Base-by-base conservation (phyloP, 139 green algal species). In the Eudorina sp. region DNA sequence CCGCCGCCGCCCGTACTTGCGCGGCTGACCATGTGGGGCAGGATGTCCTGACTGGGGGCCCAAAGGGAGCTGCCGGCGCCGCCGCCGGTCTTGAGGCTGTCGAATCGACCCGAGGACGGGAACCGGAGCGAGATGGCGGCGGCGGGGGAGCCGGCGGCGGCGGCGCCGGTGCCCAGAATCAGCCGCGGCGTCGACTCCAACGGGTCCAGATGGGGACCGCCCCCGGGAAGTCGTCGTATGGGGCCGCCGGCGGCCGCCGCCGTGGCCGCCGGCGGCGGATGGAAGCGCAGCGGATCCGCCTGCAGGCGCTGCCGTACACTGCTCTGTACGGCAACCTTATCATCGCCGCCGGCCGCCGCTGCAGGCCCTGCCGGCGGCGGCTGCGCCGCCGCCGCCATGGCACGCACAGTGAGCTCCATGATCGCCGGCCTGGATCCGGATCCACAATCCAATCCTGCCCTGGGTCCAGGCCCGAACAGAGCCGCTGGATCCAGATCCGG, bases 261-360 rank as follows among this genome's bases (percentile, higher is more conserved):
- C 69, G n/a, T n/a, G n/a, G 48, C 51, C 48, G 51, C 34, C 6
- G 73, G 5, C 73, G n/a, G 43, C 45, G 73, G 45, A 25, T 53
- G 70, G 74, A 83, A 83, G 18, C 53, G 75, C n/a, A 83, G 40
- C 40, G 75, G 51, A 8, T 83, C 75, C 41, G 75, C 51, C 51
- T 83, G 75, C 51, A 83, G 14, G n/a, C 31, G 75, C 31, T 83
- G 75, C 75, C 75, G 75, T 48, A 83, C 53, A 53, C 75, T 83
- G 75, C 75, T 83, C 45, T 66, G 74, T n/a, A 82, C 43, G 1
- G 45, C 74, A 5, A 58, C 1, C 18, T 29, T 55, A 4, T 55
- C 72, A n/a, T 14, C n/a, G n/a, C n/a, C n/a, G n/a, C n/a, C n/a
- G n/a, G n/a, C n/a, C n/a, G n/a, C n/a, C n/a, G n/a, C n/a, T n/a